Evolutionary conservation across 2,329 filamentous ascomycete species (phyloP).

Genomic region (Meredithiella fracta): DNA sequence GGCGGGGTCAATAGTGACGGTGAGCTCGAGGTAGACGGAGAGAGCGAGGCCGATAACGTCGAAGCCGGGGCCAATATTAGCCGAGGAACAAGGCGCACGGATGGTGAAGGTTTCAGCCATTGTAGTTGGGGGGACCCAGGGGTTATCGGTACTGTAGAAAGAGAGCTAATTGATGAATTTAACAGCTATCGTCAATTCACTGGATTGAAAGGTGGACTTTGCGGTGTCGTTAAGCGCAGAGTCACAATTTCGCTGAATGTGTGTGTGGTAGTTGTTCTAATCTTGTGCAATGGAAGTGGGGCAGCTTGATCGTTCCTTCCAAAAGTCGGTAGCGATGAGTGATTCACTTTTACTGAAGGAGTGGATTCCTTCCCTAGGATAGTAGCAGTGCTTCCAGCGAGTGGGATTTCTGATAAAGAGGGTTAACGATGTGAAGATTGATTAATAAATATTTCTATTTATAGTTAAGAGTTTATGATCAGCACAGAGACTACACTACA

Average conservation of each 20-base stretch:
- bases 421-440: neutral
- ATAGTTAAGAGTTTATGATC: no score
- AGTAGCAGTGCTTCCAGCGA: neutral
- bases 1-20: constrained; percentile 50
- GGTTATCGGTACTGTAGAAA: neutral
- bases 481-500: no score
- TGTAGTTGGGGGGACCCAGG: constrained; percentile 2
- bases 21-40: constrained; percentile 81
- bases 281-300: constrained; percentile 1
- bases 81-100: constrained; percentile 81
- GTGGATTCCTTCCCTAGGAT: neutral
- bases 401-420: neutral
- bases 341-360: neutral
- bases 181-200: neutral
- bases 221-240: neutral
- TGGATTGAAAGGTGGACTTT: neutral
- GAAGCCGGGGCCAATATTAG: constrained; percentile 95
- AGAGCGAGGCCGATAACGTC: constrained; percentile 93
- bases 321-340: neutral
- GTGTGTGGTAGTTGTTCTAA: neutral
- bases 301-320: neutral
- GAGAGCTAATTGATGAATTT: neutral
- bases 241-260: neutral
- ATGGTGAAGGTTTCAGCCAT: constrained; percentile 48
- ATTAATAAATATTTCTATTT: neutral